These are phyloP conservation scores for Purpureocillium lavendulum DNA, from an alignment of 2,329 filamentous ascomycete species.

Conservation along the genomic window DNA sequence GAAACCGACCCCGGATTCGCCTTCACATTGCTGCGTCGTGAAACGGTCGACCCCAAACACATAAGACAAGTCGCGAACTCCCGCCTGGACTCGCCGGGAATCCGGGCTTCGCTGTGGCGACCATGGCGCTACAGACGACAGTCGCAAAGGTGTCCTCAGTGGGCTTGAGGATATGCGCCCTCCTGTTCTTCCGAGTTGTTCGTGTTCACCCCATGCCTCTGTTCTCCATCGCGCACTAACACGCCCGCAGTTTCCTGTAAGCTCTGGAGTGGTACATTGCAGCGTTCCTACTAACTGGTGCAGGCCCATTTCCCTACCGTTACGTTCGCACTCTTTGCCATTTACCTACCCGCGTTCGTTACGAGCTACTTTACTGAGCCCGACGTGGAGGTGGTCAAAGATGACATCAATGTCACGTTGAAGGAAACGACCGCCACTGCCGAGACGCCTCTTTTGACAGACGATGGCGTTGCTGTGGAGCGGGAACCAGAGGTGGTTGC, in stretches of 20 bases:
- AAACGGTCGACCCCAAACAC: no score
- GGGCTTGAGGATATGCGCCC: slow-evolving; percentile 25
- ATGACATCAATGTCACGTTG: slow-evolving; percentile 49
- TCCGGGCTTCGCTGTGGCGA: no score
- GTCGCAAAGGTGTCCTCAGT: slow-evolving; percentile 26
- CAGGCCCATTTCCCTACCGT: slow-evolving; percentile 39
- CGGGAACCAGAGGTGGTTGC: slow-evolving; percentile 26
- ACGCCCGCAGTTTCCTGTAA: slow-evolving; percentile 25
- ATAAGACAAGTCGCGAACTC: no score
- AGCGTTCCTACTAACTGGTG: neutral
- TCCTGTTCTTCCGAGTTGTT: slow-evolving; percentile 29
- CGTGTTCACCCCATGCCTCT: slow-evolving; percentile 7
- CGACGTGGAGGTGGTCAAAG: slow-evolving; percentile 49
- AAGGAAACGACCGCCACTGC: slow-evolving; percentile 33
- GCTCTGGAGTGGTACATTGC: slow-evolving; percentile 6
- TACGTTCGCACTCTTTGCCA: slow-evolving; percentile 52
- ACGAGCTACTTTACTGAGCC: slow-evolving; percentile 48
- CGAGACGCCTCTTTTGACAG: slow-evolving; percentile 16
- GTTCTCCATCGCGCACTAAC: slow-evolving; percentile 6
- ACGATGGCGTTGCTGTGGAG: slow-evolving; percentile 20
- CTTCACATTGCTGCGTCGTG: neutral
- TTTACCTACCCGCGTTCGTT: slow-evolving; percentile 59
- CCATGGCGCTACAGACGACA: slow-evolving; percentile 16
- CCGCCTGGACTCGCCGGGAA: no score
- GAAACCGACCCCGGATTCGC: neutral